These are phyloP conservation scores for Xylaria acuta DNA, from an alignment of 495 filamentous ascomycete species.

Conservation along the genomic window DNA sequence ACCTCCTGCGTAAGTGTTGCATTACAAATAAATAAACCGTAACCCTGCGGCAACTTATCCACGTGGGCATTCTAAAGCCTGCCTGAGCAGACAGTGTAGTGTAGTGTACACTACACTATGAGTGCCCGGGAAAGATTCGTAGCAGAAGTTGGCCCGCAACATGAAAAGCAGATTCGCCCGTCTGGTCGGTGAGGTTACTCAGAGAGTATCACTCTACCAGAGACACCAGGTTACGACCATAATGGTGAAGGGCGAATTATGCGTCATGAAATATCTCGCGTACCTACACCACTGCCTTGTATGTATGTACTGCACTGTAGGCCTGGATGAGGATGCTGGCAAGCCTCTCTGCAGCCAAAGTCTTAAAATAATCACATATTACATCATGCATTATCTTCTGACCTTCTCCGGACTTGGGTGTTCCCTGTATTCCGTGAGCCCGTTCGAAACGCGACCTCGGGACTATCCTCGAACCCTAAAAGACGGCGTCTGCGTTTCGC, in stretches of 20 bases:
- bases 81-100: background rate
- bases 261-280: background rate
- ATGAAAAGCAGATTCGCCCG: background rate
- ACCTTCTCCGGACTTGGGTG: conserved; percentile 8
- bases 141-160: background rate
- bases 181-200: background rate
- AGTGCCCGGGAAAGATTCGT: background rate
- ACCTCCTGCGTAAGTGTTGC: background rate
- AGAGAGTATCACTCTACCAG: background rate
- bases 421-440: conserved; percentile 3
- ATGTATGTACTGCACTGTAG: background rate
- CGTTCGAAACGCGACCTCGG: conserved; percentile 1
- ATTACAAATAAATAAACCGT: conserved; percentile 9
- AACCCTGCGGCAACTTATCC: conserved; percentile 7
- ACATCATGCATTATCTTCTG: conserved; percentile 20
- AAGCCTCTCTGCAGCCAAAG: conserved; percentile 17
- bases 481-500: background rate
- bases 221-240: background rate
- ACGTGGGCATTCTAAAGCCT: conserved; percentile 1
- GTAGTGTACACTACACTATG: no score
- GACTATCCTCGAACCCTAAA: background rate
- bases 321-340: background rate
- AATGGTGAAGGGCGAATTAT: background rate
- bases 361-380: conserved; percentile 21
- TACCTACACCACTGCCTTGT: background rate